phyloP scores from a whole-genome alignment of 2,329 filamentous ascomycete species.

The Aspergillus pseudoterreus region DNA sequence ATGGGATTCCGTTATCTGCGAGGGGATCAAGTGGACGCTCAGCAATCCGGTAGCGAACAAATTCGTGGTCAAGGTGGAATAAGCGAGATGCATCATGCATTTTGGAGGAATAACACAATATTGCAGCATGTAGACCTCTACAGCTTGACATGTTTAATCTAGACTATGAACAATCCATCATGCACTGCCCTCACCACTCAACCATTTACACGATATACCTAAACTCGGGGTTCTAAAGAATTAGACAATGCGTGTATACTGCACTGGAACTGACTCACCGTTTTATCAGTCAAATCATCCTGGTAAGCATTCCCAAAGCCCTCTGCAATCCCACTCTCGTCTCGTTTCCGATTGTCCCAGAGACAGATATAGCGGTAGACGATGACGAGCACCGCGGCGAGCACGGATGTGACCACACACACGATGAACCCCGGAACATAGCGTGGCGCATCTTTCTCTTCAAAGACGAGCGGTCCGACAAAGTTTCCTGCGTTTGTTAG shows the following conservation, averaged over 20 bases:
- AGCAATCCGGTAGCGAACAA: conserved; percentile 12
- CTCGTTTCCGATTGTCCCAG: conserved; percentile 43
- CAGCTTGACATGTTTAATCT: no score
- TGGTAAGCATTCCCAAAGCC: conserved; percentile 52
- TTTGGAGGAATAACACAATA: not conserved
- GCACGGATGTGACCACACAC: conserved; percentile 34
- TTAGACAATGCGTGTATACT: not conserved
- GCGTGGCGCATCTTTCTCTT: conserved; percentile 38
- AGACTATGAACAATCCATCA: not conserved
- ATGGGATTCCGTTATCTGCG: conserved; percentile 29
- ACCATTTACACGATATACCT: conserved; percentile 6
- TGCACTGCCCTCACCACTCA: not conserved
- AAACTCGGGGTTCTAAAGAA: conserved; percentile 12
- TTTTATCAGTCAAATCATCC: conserved; percentile 50
- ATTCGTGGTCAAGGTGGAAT: not conserved
- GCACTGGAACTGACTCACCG: conserved; percentile 6
- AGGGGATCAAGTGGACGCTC: conserved; percentile 29
- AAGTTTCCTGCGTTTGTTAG: conserved; percentile 34
- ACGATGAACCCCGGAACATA: conserved; percentile 40
- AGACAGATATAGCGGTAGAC: conserved; percentile 46
- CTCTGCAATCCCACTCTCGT: conserved; percentile 39
- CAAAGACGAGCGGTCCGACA: conserved; percentile 44
- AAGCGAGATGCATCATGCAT: not conserved
- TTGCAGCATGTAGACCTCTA: not conserved
- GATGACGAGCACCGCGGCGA: conserved; percentile 35